A percentile compares a stretch with the other conserved stretches of the same genome.
phyloP scores from a whole-genome alignment of 2,329 filamentous ascomycete genomes.

The Mariannaea elegans region DNA sequence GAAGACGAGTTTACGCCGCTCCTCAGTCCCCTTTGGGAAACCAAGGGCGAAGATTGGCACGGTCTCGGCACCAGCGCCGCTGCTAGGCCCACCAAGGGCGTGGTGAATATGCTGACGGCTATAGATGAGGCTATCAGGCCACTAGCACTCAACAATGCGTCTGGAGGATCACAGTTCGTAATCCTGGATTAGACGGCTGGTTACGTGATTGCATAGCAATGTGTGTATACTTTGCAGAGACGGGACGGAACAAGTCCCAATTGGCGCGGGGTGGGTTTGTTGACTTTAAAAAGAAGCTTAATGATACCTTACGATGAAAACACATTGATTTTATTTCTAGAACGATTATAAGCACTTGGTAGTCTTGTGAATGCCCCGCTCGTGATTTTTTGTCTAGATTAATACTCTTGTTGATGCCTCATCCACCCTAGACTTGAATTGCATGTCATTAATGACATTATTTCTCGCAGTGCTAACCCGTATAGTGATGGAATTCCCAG shows the following conservation, averaged over 20 bases:
- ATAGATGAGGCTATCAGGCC: constrained; percentile 58
- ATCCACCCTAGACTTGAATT: no score
- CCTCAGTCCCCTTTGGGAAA: constrained; percentile 57
- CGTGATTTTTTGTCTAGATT: no score
- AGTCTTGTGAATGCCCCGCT: no score
- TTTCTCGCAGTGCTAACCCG: no score
- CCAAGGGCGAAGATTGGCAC: constrained; percentile 55
- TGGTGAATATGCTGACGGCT: constrained; percentile 57
- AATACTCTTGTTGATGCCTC: no score
- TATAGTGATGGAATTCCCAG: no score
- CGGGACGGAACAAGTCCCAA: constrained; percentile 29
- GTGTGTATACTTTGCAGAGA: constrained; percentile 24
- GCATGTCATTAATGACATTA: no score
- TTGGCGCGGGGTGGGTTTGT: constrained; percentile 34
- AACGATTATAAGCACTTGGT: neutral
- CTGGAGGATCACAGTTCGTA: constrained; percentile 26
- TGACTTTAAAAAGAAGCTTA: constrained; percentile 34
- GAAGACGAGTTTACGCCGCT: constrained; percentile 49
- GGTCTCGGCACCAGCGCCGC: constrained; percentile 60
- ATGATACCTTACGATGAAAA: constrained; percentile 45
- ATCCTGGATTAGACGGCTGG: constrained; percentile 32
- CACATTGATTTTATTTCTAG: constrained; percentile 25
- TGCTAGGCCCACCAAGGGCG: constrained; percentile 48
- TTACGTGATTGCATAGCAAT: constrained; percentile 3
- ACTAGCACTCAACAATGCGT: constrained; percentile 18